A percentile compares a stretch with the other conserved stretches of the same genome.
Evolutionary conservation across 2,329 filamentous ascomycete species (phyloP).

Genomic region (Penicillium digitatum): DNA sequence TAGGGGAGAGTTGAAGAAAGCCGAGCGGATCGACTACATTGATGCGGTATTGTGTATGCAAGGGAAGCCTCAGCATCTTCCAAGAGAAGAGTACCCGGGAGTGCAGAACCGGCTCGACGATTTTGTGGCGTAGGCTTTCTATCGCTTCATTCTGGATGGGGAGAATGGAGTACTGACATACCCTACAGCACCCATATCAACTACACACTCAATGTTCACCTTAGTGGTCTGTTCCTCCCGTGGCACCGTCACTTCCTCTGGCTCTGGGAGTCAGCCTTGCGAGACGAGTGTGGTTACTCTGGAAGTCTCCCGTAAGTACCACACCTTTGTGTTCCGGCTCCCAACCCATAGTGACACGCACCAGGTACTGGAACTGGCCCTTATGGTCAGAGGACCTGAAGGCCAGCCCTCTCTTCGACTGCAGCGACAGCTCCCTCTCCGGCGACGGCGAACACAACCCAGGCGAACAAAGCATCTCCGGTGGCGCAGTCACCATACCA

Average conservation of each 20-base stretch:
- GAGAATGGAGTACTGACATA: not conserved
- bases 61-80: constrained; percentile 15
- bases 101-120: constrained; percentile 27
- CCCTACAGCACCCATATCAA: constrained; percentile 24
- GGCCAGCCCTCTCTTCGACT: constrained; percentile 48
- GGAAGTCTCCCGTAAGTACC: constrained; percentile 24
- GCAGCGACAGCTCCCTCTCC: constrained; percentile 43
- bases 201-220: constrained; percentile 25
- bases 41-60: constrained; percentile 26
- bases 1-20: constrained; percentile 19
- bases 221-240: constrained; percentile 23
- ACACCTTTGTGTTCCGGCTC: not conserved
- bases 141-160: not conserved
- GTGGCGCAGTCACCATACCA: constrained; percentile 40
- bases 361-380: constrained; percentile 47
- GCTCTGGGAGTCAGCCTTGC: constrained; percentile 29
- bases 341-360: not conserved
- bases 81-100: constrained; percentile 21
- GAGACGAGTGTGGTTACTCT: constrained; percentile 36
- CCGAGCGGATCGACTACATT: constrained; percentile 24
- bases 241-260: constrained; percentile 35
- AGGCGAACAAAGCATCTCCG: constrained; percentile 16
- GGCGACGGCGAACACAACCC: constrained; percentile 43
- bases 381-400: constrained; percentile 35
- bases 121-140: constrained; percentile 26